phyloP scores from a whole-genome alignment of 768 basidiomycete genomes.

The Phylloporus rhodoxanthus region DNA sequence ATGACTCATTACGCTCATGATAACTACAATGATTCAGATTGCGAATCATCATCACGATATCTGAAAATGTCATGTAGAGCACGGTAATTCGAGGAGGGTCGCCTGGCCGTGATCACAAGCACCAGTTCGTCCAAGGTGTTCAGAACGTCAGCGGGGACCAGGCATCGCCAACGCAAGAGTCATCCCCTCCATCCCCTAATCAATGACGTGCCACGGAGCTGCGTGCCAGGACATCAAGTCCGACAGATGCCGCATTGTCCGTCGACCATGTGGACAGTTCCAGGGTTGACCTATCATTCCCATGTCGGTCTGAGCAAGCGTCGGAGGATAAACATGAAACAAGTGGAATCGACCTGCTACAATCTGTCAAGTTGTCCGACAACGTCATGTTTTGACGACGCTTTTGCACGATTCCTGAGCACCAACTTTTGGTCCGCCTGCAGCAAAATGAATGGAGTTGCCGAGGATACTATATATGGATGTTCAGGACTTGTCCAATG shows the following conservation, averaged over 20 bases:
- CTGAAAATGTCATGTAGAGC: neutral
- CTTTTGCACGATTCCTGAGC: no score
- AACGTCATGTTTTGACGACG: no score
- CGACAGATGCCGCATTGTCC: conserved; percentile 72
- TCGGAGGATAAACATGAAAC: neutral
- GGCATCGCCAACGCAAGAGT: no score
- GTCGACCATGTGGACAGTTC: conserved; percentile 85
- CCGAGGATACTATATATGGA: no score
- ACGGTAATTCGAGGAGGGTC: no score
- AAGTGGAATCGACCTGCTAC: conserved; percentile 36
- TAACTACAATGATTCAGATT: no score
- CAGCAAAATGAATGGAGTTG: no score
- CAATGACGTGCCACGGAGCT: neutral
- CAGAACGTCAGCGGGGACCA: neutral
- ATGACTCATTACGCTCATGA: no score
- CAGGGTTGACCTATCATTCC: conserved; percentile 30
- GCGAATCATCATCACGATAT: conserved; percentile 9
- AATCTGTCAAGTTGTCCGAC: no score
- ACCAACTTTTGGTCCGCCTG: no score
- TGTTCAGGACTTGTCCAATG: no score
- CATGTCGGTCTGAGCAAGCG: conserved; percentile 40
- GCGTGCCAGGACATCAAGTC: conserved; percentile 37
- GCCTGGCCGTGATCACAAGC: neutral
- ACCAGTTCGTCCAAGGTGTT: neutral
- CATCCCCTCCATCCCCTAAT: conserved; percentile 7